Conservation (phyloP, 1,284 basidiomycete species). For the Ceratobasidium sp. region DNA sequence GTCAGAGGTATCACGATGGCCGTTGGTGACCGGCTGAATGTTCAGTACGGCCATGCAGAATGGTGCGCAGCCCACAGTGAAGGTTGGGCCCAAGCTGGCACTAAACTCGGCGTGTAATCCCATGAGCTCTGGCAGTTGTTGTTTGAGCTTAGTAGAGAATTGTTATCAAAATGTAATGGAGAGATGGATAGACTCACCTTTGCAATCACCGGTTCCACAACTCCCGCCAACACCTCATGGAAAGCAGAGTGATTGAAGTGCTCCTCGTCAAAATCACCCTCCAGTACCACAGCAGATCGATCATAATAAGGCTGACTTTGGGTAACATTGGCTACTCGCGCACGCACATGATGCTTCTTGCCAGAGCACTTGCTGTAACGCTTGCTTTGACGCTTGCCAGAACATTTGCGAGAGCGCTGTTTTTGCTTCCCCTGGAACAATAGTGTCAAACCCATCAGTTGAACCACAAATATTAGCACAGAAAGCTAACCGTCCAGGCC, state of each 20-base stretch:
- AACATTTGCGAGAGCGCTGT: too few relatives aligned
- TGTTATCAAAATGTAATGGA: too few relatives aligned
- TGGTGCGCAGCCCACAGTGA: not conserved
- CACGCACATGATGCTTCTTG: too few relatives aligned
- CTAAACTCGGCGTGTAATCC: not conserved
- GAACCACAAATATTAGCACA: too few relatives aligned
- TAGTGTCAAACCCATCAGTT: too few relatives aligned
- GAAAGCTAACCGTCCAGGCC: not conserved
- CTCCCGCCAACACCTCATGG: not conserved
- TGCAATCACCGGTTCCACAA: not conserved
- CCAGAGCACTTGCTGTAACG: too few relatives aligned
- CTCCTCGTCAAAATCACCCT: not conserved
- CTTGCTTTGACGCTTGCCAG: too few relatives aligned
- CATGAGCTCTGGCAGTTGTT: not conserved
- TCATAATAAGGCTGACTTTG: not conserved
- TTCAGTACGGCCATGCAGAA: constrained; percentile 10
- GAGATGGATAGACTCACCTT: not conserved
- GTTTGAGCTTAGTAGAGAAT: not conserved
- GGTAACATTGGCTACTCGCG: not conserved
- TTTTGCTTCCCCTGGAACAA: too few relatives aligned
- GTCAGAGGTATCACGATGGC: not conserved
- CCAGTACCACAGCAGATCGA: not conserved
- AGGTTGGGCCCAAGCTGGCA: not conserved
- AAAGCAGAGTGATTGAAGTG: not conserved
- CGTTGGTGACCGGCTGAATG: not conserved